Percentiles rank a stretch among this genome's conserved stretches.
These are phyloP conservation scores for Clarkia xantiana DNA, from an alignment of 345 rosid species.

Conservation along the genomic window DNA sequence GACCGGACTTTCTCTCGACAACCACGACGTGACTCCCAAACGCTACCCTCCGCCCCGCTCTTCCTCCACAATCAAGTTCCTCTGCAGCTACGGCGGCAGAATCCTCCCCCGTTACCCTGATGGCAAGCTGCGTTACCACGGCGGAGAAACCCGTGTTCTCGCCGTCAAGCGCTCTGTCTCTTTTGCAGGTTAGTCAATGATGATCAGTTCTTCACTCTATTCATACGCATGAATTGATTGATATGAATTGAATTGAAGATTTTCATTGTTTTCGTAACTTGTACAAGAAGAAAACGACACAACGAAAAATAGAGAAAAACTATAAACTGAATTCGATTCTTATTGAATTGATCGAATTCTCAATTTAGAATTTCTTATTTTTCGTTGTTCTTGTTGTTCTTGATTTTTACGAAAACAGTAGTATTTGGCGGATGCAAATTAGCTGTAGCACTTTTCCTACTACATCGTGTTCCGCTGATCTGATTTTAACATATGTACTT, in stretches of 20 bases:
- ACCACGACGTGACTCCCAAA: background rate
- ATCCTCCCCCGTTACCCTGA: constrained; percentile 74
- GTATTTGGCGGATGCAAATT: too few relatives aligned
- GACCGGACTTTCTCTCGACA: constrained; percentile 21
- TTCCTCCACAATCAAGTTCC: constrained; percentile 38
- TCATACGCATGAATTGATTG: background rate
- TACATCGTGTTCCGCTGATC: too few relatives aligned
- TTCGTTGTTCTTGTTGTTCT: too few relatives aligned
- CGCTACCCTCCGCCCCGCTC: constrained; percentile 6
- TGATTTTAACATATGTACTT: too few relatives aligned
- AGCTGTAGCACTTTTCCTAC: too few relatives aligned
- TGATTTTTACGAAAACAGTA: too few relatives aligned
- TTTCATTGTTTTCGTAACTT: too few relatives aligned
- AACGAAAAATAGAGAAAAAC: too few relatives aligned
- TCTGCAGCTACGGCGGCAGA: constrained; percentile 82
- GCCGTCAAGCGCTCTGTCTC: constrained; percentile 58
- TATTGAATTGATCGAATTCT: too few relatives aligned
- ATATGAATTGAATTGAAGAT: background rate
- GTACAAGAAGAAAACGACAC: too few relatives aligned
- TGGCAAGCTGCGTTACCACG: constrained; percentile 74
- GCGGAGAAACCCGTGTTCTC: constrained; percentile 84
- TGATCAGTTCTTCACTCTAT: background rate
- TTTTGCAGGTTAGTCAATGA: constrained; percentile 38
- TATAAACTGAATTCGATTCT: too few relatives aligned
- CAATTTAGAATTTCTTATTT: too few relatives aligned